phyloP scores from a whole-genome alignment of 1,139 yeast species.

The Meyerozyma sp. region DNA sequence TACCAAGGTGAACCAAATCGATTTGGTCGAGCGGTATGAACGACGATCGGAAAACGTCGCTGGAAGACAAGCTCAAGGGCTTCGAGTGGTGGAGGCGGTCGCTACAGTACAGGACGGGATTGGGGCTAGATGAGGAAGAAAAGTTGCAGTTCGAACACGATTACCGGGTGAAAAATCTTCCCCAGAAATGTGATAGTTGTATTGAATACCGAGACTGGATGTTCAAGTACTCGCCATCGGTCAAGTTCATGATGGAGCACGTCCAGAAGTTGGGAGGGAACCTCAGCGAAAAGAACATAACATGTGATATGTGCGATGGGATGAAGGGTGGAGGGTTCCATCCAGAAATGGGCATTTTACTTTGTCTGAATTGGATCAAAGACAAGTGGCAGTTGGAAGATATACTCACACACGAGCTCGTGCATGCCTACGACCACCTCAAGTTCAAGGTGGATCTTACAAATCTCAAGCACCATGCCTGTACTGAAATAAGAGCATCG shows the following conservation, averaged over 20 bases:
- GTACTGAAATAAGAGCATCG: slow-evolving; percentile 93
- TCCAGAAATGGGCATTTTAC: slow-evolving; percentile 78
- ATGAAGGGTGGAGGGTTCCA: slow-evolving; percentile 91
- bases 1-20: neutral
- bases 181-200: slow-evolving; percentile 55
- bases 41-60: slow-evolving; percentile 6
- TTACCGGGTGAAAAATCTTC: slow-evolving; percentile 41
- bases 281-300: slow-evolving; percentile 39
- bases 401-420: slow-evolving; percentile 84
- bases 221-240: slow-evolving; percentile 76
- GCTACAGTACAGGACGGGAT: slow-evolving; percentile 65
- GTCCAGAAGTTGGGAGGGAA: slow-evolving; percentile 66
- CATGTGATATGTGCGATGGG: slow-evolving; percentile 83
- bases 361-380: slow-evolving; percentile 80
- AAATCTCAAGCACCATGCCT: slow-evolving; percentile 88
- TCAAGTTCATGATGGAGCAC: slow-evolving; percentile 82
- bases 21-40: neutral
- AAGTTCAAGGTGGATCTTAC: slow-evolving; percentile 83
- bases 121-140: slow-evolving; percentile 55
- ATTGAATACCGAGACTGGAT: slow-evolving; percentile 76
- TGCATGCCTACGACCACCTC: slow-evolving; percentile 89
- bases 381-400: slow-evolving; percentile 86
- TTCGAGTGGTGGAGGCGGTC: slow-evolving; percentile 84
- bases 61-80: slow-evolving; percentile 27
- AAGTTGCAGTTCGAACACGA: slow-evolving; percentile 56